Conservation (phyloP, 805 yeast species). For the Millerozyma acaciae region DNA sequence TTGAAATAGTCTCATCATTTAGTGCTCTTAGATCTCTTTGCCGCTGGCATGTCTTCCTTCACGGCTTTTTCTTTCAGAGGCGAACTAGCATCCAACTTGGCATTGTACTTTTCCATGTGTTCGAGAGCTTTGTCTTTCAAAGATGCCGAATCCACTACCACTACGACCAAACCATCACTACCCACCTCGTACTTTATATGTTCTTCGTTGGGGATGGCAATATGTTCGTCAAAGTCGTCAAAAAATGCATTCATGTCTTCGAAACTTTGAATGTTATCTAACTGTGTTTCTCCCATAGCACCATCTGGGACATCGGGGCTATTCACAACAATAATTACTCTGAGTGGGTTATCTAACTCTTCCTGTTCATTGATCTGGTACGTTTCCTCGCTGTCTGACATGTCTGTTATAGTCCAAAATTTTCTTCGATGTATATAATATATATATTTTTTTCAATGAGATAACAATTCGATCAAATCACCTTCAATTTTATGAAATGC, state of each 20-base stretch:
- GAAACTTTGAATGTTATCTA: slow-evolving; percentile 43
- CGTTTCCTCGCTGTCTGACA: slow-evolving; percentile 8
- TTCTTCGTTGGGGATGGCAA: slow-evolving; percentile 54
- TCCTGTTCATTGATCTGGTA: slow-evolving; percentile 15
- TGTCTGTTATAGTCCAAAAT: too few relatives aligned
- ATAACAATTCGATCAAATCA: too few relatives aligned
- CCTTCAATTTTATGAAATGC: too few relatives aligned
- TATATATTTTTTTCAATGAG: too few relatives aligned
- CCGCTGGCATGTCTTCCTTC: slow-evolving; percentile 1
- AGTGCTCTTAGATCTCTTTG: slow-evolving; percentile 4
- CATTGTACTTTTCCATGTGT: slow-evolving; percentile 40
- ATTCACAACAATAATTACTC: slow-evolving; percentile 42
- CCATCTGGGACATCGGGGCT: slow-evolving; percentile 32
- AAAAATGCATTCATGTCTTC: slow-evolving; percentile 49
- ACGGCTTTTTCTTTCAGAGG: slow-evolving; percentile 3
- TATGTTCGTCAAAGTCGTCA: slow-evolving; percentile 47
- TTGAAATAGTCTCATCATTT: too few relatives aligned
- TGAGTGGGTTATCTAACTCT: slow-evolving; percentile 45
- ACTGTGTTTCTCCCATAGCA: slow-evolving; percentile 47
- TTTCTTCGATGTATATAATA: too few relatives aligned
- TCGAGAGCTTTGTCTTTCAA: slow-evolving; percentile 36
- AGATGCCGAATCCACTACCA: slow-evolving; percentile 43
- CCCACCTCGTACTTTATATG: slow-evolving; percentile 58
- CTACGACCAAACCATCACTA: slow-evolving; percentile 55
- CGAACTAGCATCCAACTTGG: slow-evolving; percentile 5